Conservation (phyloP, 140 eudicot species). For the Ambrosia hybrid region DNA sequence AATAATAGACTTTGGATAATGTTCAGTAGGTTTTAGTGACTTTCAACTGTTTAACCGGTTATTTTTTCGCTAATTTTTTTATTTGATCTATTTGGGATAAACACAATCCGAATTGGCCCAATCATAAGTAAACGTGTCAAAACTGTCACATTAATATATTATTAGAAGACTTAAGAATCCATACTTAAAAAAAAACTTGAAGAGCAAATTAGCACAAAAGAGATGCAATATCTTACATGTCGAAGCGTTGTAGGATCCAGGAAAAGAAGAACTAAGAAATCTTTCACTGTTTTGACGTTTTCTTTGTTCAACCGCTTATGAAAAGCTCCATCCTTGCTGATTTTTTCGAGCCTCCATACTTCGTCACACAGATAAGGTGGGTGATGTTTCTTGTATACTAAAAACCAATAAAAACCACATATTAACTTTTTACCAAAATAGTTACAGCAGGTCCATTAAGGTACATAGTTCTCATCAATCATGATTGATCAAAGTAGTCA, state of each 20-base stretch:
- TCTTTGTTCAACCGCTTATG: constrained; percentile 40
- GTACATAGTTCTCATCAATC: not conserved
- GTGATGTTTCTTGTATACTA: constrained; percentile 55
- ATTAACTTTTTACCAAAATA: not conserved
- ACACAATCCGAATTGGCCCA: no score
- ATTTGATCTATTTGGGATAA: no score
- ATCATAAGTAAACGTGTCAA: not conserved
- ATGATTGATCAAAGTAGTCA: no score
- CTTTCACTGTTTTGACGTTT: constrained; percentile 43
- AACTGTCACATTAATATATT: not conserved
- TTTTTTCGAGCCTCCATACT: constrained; percentile 50
- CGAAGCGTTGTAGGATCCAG: constrained; percentile 47
- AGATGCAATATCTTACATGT: constrained; percentile 33
- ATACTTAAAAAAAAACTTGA: not conserved
- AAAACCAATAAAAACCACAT: constrained; percentile 7
- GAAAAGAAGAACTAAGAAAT: constrained; percentile 46
- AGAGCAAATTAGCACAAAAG: not conserved
- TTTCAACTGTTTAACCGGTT: not conserved
- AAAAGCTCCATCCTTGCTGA: constrained; percentile 44
- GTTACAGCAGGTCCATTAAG: constrained; percentile 5
- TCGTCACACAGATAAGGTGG: constrained; percentile 52
- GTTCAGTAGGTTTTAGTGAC: not conserved
- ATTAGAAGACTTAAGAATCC: not conserved
- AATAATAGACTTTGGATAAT: not conserved
- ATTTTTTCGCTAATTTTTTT: no score